Conservation (phyloP, 495 filamentous ascomycete species). For the Talaromyces trachyspermus region DNA sequence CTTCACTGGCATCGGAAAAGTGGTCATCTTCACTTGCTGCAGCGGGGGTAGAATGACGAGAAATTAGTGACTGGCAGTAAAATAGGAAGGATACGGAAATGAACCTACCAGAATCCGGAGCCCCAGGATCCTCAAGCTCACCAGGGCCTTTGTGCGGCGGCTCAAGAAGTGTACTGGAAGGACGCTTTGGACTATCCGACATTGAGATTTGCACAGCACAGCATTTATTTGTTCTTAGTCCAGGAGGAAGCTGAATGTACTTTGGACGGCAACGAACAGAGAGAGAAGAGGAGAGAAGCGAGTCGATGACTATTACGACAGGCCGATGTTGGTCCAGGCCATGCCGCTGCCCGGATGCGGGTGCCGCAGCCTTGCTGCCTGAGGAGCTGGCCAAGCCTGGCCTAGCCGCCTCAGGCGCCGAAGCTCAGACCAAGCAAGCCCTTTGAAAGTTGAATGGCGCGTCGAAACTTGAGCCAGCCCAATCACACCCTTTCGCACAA, state of each 20-base stretch:
- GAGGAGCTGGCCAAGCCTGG: background rate
- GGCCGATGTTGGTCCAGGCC: conserved; percentile 3
- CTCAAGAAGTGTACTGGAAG: conserved; percentile 43
- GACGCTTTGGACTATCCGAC: conserved; percentile 34
- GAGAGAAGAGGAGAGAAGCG: conserved; percentile 6
- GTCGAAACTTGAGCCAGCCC: too few species aligned
- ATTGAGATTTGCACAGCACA: conserved; percentile 16
- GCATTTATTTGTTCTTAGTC: background rate
- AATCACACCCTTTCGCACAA: too few species aligned
- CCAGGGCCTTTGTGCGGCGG: conserved; percentile 59
- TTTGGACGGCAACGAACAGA: conserved; percentile 10
- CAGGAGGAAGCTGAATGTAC: conserved; percentile 7
- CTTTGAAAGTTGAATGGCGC: background rate
- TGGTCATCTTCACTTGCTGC: conserved; percentile 77
- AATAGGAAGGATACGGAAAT: conserved; percentile 3
- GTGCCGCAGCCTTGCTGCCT: background rate
- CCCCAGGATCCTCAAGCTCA: conserved; percentile 69
- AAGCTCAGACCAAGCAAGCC: conserved; percentile 1
- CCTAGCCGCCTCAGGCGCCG: background rate
- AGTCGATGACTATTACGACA: background rate
- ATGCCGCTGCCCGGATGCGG: background rate
- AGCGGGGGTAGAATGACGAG: conserved; percentile 18
- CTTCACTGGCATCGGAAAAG: conserved; percentile 85
- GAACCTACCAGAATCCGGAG: conserved; percentile 70
- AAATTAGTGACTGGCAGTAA: background rate